A percentile compares a stretch with the other conserved stretches of the same genome.
phyloP scores from a whole-genome alignment of 106 monocot genomes.

The Allium fistulosum region DNA sequence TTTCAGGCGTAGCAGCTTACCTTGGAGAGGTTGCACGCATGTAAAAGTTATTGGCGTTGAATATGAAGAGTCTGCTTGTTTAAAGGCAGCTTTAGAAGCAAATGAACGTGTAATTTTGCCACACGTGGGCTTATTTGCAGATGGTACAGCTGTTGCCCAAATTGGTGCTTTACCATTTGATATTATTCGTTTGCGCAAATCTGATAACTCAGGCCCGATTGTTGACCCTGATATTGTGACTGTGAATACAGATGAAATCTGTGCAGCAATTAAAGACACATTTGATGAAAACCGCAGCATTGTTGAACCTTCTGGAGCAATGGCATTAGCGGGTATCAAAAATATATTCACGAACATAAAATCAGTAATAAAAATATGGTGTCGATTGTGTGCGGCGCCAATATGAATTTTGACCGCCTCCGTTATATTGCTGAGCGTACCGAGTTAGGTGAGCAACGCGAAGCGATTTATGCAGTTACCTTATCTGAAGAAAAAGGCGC shows the following conservation, averaged over 20 bases:
- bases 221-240: too few species aligned
- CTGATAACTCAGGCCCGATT: too few species aligned
- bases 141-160: slow-evolving; percentile 95
- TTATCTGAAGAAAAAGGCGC: slow-evolving; percentile 70
- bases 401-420: slow-evolving; percentile 96
- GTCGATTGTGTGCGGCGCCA: slow-evolving; percentile 95
- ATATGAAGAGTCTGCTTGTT: too few species aligned
- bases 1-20: slow-evolving; percentile 95
- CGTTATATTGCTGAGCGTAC: slow-evolving; percentile 94
- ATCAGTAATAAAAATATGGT: slow-evolving; percentile 61
- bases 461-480: slow-evolving; percentile 83
- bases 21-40: slow-evolving; percentile 80
- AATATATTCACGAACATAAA: slow-evolving; percentile 95
- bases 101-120: slow-evolving; percentile 31
- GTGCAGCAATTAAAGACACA: slow-evolving; percentile 99
- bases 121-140: slow-evolving; percentile 83
- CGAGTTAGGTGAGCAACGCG: slow-evolving; percentile 92
- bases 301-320: slow-evolving; percentile 93
- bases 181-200: slow-evolving; percentile 80
- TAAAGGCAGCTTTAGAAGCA: too few species aligned
- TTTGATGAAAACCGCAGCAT: slow-evolving; percentile 99
- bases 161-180: slow-evolving; percentile 90
- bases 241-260: slow-evolving; percentile 92
- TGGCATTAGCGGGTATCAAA: slow-evolving; percentile 86
- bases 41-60: too few species aligned